A percentile compares a stretch with the other conserved stretches of the same genome.
phyloP scores from a whole-genome alignment of 306 rosid species.

The peach (Prunus persica) region DNA sequence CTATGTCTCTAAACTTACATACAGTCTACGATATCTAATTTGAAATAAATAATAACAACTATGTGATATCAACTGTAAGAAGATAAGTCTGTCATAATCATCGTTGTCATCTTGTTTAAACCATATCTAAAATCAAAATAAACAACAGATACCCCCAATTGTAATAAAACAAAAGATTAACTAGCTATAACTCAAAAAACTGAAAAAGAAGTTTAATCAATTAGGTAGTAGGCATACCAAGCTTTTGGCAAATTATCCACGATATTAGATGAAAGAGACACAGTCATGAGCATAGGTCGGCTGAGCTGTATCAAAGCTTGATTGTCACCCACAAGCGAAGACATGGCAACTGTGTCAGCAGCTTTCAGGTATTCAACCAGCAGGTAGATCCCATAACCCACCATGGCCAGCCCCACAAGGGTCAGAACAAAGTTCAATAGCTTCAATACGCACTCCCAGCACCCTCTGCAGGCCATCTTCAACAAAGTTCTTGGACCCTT shows the following conservation, averaged over 20 bases:
- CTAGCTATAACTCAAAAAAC: slow-evolving; percentile 1
- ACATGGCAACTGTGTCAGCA: slow-evolving; percentile 18
- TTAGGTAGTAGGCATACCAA: slow-evolving; percentile 57
- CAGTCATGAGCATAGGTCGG: slow-evolving; percentile 74
- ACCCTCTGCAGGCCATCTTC: slow-evolving; percentile 91
- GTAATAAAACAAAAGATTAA: background rate
- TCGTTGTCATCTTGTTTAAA: background rate
- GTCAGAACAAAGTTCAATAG: slow-evolving; percentile 76
- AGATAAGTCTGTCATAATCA: background rate
- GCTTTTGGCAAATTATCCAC: slow-evolving; percentile 65
- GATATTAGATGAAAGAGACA: slow-evolving; percentile 47
- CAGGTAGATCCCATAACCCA: slow-evolving; percentile 92
- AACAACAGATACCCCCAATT: background rate
- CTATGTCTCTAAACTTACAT: background rate
- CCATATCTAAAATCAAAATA: background rate
- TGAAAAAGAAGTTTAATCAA: background rate
- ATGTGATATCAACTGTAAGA: background rate
- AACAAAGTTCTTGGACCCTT: slow-evolving; percentile 30
- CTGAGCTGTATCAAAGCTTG: slow-evolving; percentile 56
- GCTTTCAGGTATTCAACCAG: slow-evolving; percentile 51
- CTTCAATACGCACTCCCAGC: slow-evolving; percentile 84
- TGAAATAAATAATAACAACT: background rate
- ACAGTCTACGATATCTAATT: background rate
- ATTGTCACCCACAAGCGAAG: slow-evolving; percentile 39
- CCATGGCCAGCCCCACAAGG: slow-evolving; percentile 75